Evolutionary conservation across 345 rosid species (phyloP).

Genomic region (Hibiscus mutabilis): DNA sequence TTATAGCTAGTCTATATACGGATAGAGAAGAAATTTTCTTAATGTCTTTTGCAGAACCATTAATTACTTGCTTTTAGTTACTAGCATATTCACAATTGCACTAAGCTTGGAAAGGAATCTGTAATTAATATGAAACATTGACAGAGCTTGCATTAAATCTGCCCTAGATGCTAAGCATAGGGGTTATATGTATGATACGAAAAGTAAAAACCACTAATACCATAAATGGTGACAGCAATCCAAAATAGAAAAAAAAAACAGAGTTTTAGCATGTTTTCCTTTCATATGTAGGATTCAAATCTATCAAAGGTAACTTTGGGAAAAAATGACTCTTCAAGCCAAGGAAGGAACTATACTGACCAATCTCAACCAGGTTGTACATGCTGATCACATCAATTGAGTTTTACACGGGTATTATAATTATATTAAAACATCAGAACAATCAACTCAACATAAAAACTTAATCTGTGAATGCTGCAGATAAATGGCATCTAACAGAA

Average conservation of each 20-base stretch:
- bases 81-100: not conserved
- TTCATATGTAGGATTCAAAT: not conserved
- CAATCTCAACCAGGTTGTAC: not conserved
- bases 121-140: not conserved
- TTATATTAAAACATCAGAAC: not conserved
- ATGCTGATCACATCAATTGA: not conserved
- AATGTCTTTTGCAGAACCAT: not conserved
- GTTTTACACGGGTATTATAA: not conserved
- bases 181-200: not conserved
- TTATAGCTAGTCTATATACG: not conserved
- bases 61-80: not conserved
- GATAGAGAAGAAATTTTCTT: not conserved
- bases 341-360: not conserved
- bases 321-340: not conserved
- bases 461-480: not conserved
- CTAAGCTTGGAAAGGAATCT: not conserved
- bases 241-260: not conserved
- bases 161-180: not conserved
- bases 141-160: not conserved
- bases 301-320: not conserved
- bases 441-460: not conserved
- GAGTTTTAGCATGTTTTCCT: not conserved
- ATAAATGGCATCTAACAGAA: not conserved
- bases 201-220: not conserved
- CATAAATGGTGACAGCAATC: not conserved